Percentiles rank a stretch among this genome's conserved stretches.
These are phyloP conservation scores for Solanum hybrid DNA, from an alignment of 305 asterid species.

Conservation along the genomic window DNA sequence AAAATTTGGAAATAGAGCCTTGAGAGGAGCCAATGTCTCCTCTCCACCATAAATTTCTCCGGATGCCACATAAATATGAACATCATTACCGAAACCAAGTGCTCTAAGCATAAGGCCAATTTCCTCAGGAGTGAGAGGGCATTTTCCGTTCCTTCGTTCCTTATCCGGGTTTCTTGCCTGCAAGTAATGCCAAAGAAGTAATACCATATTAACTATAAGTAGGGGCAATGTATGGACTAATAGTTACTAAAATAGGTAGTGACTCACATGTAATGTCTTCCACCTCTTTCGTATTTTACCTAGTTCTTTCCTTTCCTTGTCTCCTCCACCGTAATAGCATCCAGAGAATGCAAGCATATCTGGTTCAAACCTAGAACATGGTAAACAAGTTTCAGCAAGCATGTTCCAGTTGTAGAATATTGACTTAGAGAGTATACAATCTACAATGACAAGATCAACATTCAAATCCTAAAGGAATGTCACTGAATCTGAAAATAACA, in stretches of 20 bases:
- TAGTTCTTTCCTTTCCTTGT: slow-evolving; percentile 41
- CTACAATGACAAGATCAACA: not conserved
- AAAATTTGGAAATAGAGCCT: no score
- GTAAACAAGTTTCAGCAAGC: not conserved
- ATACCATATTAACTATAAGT: not conserved
- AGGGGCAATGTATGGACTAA: not conserved
- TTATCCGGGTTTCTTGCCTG: not conserved
- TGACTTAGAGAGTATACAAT: not conserved
- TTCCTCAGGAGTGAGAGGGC: not conserved
- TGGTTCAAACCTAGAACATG: slow-evolving; percentile 50
- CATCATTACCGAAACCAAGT: not conserved
- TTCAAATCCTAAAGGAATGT: not conserved
- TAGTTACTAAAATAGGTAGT: no score
- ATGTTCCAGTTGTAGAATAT: not conserved
- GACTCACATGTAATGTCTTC: not conserved
- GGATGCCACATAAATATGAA: no score
- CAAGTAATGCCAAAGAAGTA: not conserved
- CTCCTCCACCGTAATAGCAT: slow-evolving; percentile 73
- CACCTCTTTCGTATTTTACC: slow-evolving; percentile 16
- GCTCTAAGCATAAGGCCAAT: not conserved
- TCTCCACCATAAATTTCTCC: no score
- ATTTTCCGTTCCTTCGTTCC: not conserved
- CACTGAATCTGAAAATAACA: not conserved
- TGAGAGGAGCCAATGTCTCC: no score
- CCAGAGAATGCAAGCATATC: slow-evolving; percentile 88